These are phyloP conservation scores for Lachnellula occidentalis DNA, from an alignment of 2,329 filamentous ascomycete species.

Conservation along the genomic window DNA sequence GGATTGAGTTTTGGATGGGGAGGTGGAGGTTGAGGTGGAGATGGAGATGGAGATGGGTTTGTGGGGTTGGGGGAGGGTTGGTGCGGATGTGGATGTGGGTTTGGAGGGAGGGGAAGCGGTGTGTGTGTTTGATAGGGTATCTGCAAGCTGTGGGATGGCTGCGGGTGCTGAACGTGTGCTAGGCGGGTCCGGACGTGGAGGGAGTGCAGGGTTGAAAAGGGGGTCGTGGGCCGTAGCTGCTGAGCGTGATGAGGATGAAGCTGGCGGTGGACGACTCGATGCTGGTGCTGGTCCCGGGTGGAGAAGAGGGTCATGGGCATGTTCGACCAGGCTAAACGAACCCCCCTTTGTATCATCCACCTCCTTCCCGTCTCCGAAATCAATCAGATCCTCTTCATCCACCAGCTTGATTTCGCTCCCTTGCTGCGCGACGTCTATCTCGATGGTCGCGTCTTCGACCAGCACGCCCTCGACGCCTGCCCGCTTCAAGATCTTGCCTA, in stretches of 20 bases:
- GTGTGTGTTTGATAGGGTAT: neutral
- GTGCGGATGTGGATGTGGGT: neutral
- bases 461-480: constrained; percentile 64
- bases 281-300: neutral
- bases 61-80: neutral
- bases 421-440: constrained; percentile 37
- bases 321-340: constrained; percentile 3
- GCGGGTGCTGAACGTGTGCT: neutral
- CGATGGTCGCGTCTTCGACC: constrained; percentile 27
- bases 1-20: neutral
- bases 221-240: neutral
- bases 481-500: constrained; percentile 59
- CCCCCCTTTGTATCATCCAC: neutral
- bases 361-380: constrained; percentile 4
- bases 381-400: constrained; percentile 9
- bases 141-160: neutral
- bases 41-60: neutral
- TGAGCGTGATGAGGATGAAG: neutral
- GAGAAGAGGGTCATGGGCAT: neutral
- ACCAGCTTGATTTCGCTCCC: constrained; percentile 31
- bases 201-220: neutral
- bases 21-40: neutral
- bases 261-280: neutral
- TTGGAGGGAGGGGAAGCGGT: constrained; percentile 1
- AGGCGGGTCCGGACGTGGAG: neutral